Evolutionary conservation across 2,329 filamentous ascomycete species (phyloP), one percentile per base, ranked within the genome.

Genomic region (Cladophialophora immunda): DNA sequence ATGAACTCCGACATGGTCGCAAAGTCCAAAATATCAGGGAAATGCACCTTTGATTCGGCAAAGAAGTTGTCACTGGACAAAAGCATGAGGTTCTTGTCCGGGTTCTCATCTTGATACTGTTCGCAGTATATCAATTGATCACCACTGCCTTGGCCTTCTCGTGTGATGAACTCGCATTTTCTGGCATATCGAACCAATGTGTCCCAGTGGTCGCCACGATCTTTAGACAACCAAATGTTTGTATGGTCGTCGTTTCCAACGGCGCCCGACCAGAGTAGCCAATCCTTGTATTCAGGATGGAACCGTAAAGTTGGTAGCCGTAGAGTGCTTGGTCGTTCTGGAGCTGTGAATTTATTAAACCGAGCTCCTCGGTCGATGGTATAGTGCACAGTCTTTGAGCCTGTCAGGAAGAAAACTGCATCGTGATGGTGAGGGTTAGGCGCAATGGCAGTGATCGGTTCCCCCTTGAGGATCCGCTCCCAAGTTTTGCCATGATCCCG

Each of bases 1-100:
- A 99, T 95, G 78, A 97, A 99, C 77, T 99, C 95, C 45, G 91
- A 90, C 94, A 97, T 98, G 4, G 91, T 96, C 1, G 93, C 94
- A 78, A 97, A 98, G 72, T 91, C 90, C 72, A 90, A 88, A 50
- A 97, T 91, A 67, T 94, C 86, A 27, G 87, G 84, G 76, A 91
- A 89, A 66, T 88, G 84, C 25, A 87, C 82, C 15, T 82, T 81
- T 69, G 88, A 84, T 60, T 89, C 85, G 13, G 82, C 81, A 75
- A 96, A 96, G 80, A 90, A 93, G 74, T 96, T 89, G 52, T 92
- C 85, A 77, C 91, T 97, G 47, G 91, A 90, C 17, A 93, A 78
- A 32, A 99, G 86, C 71, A 90, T 86, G 56, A 90, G 80, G 1
- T 88, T 85, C 41, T 89, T 90, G 30, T 84, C 81, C 22, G 83